Base-by-base conservation (phyloP, 805 yeast species). In the Spathaspora arborariae region DNA sequence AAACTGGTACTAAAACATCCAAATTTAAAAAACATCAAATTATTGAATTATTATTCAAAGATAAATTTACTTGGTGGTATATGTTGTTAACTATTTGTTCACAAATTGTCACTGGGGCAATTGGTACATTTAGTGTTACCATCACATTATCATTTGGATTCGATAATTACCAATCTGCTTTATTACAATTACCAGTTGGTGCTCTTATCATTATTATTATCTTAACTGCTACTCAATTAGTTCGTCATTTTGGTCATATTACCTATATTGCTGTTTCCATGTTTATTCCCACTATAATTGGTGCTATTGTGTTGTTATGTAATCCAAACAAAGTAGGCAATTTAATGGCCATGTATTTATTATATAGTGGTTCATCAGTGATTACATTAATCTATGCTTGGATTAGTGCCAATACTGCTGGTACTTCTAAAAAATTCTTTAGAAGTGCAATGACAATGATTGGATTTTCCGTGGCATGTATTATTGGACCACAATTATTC, bases 401-500 rank as follows among this genome's bases (percentile, higher is more conserved):
- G 86, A 79, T 79, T 50, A 73, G 78, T 46, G 75, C 82, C 40
- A 81, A 85, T 59, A 76, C 82, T 30, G 82, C 90, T 1, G 94
- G 94, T 10, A 78, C 80, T 51, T 84, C 91, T n/a, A 87, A 87
- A 63, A 81, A 84, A 55, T 72, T 81, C 53, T 74, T 80, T 4
- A 74, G 80, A 21, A 78, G 80, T 45, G 83, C 84, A 5, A 60
- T 82, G 30, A 75, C 75, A 41, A 72, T 85, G 62, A 73, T 85
- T 48, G 84, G 81, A 4, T 86, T 83, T 59, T 80, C 87, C 36
- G 76, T 80, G 39, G 87, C 88, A 13, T 81, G 82, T 53, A 63
- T 85, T 49, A 68, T 81, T 42, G 88, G 86, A 0, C 87, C 89
- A 2, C 85, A 84, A 62, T 74, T 85, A 16, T 86, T 86, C 67